phyloP scores from a whole-genome alignment of 257 asterid species.

The Linaria vulgaris region DNA sequence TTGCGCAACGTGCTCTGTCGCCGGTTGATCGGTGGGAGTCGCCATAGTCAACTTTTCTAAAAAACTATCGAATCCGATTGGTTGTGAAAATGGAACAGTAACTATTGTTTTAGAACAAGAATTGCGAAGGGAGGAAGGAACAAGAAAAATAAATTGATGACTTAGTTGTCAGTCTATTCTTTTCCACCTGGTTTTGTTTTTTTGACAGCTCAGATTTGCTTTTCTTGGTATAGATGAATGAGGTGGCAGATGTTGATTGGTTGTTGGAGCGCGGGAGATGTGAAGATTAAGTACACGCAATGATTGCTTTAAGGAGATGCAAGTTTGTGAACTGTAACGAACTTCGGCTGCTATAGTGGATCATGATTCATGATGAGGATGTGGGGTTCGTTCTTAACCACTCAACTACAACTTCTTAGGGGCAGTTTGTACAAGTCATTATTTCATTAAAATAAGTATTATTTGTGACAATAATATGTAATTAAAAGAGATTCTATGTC shows the following conservation, averaged over 20 bases:
- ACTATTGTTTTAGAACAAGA: no score
- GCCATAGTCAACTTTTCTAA: not conserved
- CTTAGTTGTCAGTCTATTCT: not conserved
- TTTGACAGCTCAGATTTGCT: not conserved
- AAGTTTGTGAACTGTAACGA: conserved; percentile 11
- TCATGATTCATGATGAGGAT: no score
- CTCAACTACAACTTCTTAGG: not conserved
- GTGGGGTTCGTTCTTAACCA: conserved; percentile 9
- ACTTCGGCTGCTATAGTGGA: not conserved
- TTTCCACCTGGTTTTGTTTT: not conserved
- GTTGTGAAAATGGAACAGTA: no score
- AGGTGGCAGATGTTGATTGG: conserved; percentile 8
- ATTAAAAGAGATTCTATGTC: no score
- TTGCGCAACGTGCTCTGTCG: not conserved
- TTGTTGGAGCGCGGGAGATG: not conserved
- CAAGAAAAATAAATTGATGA: not conserved
- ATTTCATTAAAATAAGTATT: no score
- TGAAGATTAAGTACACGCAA: not conserved
- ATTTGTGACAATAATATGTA: no score
- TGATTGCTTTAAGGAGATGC: conserved; percentile 16
- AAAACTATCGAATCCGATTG: no score
- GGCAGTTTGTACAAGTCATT: not conserved
- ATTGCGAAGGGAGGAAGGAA: not conserved
- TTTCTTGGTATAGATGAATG: not conserved
- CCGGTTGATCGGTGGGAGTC: not conserved